phyloP scores from a whole-genome alignment of 352 stramenopile species.

The Thalassiosira hispida region DNA sequence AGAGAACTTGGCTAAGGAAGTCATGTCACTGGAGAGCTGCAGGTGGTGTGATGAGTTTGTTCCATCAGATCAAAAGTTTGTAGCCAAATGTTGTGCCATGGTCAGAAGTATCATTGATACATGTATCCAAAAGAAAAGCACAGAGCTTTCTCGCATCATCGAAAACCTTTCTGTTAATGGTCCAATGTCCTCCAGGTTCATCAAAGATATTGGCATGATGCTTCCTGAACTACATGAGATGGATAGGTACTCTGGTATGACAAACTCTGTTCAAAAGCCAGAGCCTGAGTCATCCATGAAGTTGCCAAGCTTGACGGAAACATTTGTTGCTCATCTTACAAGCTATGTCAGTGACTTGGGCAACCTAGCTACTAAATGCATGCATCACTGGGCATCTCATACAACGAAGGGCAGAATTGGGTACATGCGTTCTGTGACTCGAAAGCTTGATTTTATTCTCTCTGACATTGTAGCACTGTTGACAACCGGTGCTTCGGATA shows the following conservation, averaged over 20 bases:
- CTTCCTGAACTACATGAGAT: conserved; percentile 30
- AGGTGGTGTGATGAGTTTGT: conserved; percentile 54
- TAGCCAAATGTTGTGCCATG: conserved; percentile 29
- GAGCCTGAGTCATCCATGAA: neutral
- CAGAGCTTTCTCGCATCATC: conserved; percentile 8
- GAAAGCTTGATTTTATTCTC: conserved; percentile 21
- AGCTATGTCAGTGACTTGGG: conserved; percentile 8
- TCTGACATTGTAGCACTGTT: conserved; percentile 24
- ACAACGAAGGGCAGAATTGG: conserved; percentile 5
- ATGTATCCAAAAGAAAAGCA: conserved; percentile 28
- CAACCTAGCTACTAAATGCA: conserved; percentile 6
- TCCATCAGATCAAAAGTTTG: conserved; percentile 41
- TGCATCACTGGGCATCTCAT: conserved; percentile 7
- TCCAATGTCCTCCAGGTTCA: conserved; percentile 7
- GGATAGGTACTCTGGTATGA: conserved; percentile 11
- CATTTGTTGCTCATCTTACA: conserved; percentile 11
- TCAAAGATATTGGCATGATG: conserved; percentile 19
- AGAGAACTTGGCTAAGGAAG: conserved; percentile 29
- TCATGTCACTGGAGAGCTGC: conserved; percentile 32
- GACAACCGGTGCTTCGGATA: conserved; percentile 14
- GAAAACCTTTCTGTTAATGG: conserved; percentile 8
- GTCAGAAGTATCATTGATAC: conserved; percentile 15
- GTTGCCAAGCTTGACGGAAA: neutral
- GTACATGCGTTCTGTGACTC: neutral
- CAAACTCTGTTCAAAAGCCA: neutral